Base-by-base conservation (phyloP, 495 filamentous ascomycete genomes). In the Penicillium cinerascens region DNA sequence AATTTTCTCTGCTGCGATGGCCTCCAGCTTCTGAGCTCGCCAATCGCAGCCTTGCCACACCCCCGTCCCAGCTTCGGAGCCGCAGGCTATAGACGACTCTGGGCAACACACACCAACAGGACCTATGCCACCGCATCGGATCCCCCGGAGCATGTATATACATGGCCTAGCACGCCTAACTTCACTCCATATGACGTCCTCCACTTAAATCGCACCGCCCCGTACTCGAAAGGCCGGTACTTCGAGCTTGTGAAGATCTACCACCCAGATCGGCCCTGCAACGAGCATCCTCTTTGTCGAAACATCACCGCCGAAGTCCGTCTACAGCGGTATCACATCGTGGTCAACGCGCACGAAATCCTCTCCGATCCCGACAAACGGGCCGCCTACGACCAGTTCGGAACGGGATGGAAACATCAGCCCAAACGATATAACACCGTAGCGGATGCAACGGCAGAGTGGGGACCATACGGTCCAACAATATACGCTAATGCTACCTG, bases 161-260 rank as follows among this genome's bases (percentile, higher is more conserved):
- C 66, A 17, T 78, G 73, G 73, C 73, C 73, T 1, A 61, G 59
- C 4, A 49, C 49, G 20, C 26, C 62, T 10, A 60, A 63, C 7
- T 73, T 75, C n/a, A 93, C 92, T 0, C 93, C 93, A 0, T 97
- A 98, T 67, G 88, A 98, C 56, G 88, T 98, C 58, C 83, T 97
- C 56, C 74, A 82, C 41, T 76, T 84, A 51, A 72, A 78, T 25
- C 79, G 72, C 53, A 73, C 65, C 22, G 81, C 81, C 16, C 80
- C 84, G 15, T 98, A 98, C 65, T 85, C 81, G 54, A 97, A 97
- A 69, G 61, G 69, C 15, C 80, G 85, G 25, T 98, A 88, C 78
- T 91, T 92, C 66, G 82, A 95, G 56, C 79, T 98, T 25, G 92
- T 95, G 33, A 97, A 96, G 73, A 73, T 95, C 43, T 98, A 98